Conservation (phyloP, 768 basidiomycete species). For the Hygrocybe coccinea region DNA sequence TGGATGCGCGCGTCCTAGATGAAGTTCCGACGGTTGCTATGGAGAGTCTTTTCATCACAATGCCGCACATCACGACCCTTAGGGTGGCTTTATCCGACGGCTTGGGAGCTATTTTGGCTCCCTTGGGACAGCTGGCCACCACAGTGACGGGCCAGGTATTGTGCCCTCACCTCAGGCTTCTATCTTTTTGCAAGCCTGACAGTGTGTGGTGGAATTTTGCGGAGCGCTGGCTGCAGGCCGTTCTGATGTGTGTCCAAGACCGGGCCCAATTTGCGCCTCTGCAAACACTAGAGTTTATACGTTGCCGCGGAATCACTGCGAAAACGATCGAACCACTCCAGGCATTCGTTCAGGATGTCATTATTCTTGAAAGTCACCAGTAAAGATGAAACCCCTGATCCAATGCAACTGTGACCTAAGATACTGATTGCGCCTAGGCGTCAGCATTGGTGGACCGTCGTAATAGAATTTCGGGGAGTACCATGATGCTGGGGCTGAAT, state of each 20-base stretch:
- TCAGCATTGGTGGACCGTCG: too few species aligned
- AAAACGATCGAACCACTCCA: neutral
- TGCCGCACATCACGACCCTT: neutral
- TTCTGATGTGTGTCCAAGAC: neutral
- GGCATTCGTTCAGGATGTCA: neutral
- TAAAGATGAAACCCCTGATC: neutral
- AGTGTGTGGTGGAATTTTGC: neutral
- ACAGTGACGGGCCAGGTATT: neutral
- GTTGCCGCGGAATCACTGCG: neutral
- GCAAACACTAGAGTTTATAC: neutral
- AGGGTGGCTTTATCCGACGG: neutral
- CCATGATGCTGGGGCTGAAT: too few species aligned
- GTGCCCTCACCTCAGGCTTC: neutral
- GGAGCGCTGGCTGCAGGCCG: neutral
- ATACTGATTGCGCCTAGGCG: too few species aligned
- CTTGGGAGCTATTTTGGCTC: neutral
- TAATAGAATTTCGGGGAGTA: too few species aligned
- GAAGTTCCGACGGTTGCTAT: neutral
- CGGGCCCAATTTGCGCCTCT: neutral
- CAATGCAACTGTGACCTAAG: too few species aligned
- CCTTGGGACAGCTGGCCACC: neutral
- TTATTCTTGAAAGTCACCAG: neutral
- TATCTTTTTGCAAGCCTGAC: neutral
- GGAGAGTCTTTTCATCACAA: neutral
- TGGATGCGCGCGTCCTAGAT: neutral